A percentile compares a stretch with the other conserved stretches of the same genome.
These are phyloP conservation scores for Triticum aestivum DNA, from an alignment of 176 grass and related monocot species.

Conservation along the genomic window IWGSC_CS_RefSeq_v2.1 NC_057811.1:493151235-493151734, in stretches of 20 bases:
- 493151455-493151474: slow-evolving; percentile 51
- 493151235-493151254: too few species aligned
- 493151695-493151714: slow-evolving; percentile 32
- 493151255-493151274: too few species aligned
- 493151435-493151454: slow-evolving; percentile 16
- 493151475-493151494: slow-evolving; percentile 47
- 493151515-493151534: slow-evolving; percentile 16
- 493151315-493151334: neutral
- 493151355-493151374: too few species aligned
- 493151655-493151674: slow-evolving; percentile 55
- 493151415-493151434: slow-evolving; percentile 22
- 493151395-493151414: slow-evolving; percentile 29
- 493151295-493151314: too few species aligned
- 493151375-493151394: neutral
- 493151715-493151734: neutral
- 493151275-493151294: too few species aligned
- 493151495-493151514: slow-evolving; percentile 27
- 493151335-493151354: slow-evolving; percentile 28
- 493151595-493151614: slow-evolving; percentile 49
- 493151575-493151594: neutral
- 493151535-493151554: neutral
- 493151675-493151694: slow-evolving; percentile 52
- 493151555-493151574: neutral
- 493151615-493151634: slow-evolving; percentile 90
- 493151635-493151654: slow-evolving; percentile 71